Evolutionary conservation across 495 filamentous ascomycete genomes (phyloP).

Genomic region (Podospora anserina): DNA sequence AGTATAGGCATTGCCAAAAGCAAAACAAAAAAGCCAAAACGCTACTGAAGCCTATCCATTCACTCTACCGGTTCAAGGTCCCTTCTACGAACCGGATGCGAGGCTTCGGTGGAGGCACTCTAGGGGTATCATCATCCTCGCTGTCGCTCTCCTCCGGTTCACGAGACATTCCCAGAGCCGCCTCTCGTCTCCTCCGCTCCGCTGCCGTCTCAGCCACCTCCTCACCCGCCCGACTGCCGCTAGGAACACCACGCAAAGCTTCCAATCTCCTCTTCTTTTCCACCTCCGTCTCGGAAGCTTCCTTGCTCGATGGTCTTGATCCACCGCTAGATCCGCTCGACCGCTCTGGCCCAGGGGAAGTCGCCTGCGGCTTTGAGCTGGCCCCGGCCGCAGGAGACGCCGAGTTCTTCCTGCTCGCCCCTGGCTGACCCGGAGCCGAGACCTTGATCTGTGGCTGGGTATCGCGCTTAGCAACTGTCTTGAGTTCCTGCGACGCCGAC

Average conservation of each 20-base stretch:
- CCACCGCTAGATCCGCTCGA: background rate
- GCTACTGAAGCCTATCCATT: background rate
- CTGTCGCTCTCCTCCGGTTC: conserved; percentile 58
- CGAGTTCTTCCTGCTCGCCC: conserved; percentile 13
- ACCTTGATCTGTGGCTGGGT: conserved; percentile 15
- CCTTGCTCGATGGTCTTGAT: conserved; percentile 21
- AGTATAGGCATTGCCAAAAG: background rate
- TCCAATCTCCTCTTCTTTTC: conserved; percentile 44
- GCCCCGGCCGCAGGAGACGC: background rate
- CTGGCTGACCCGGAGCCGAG: conserved; percentile 12
- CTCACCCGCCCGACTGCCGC: conserved; percentile 25
- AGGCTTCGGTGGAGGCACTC: conserved; percentile 41
- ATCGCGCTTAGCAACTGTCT: conserved; percentile 54
- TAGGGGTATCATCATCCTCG: conserved; percentile 58
- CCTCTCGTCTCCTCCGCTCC: conserved; percentile 76
- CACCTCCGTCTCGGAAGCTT: conserved; percentile 38
- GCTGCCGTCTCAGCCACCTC: conserved; percentile 73
- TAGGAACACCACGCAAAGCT: conserved; percentile 30
- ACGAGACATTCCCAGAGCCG: conserved; percentile 65
- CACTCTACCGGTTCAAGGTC: conserved; percentile 23
- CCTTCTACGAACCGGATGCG: conserved; percentile 48
- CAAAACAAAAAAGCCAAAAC: background rate
- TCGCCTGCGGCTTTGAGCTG: background rate
- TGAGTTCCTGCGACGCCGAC: conserved; percentile 57
- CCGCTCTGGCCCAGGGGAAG: conserved; percentile 9